These are phyloP conservation scores for Phaeosphaeriaceae sp. DNA, from an alignment of 2,329 filamentous ascomycete species.

Conservation along the genomic window DNA sequence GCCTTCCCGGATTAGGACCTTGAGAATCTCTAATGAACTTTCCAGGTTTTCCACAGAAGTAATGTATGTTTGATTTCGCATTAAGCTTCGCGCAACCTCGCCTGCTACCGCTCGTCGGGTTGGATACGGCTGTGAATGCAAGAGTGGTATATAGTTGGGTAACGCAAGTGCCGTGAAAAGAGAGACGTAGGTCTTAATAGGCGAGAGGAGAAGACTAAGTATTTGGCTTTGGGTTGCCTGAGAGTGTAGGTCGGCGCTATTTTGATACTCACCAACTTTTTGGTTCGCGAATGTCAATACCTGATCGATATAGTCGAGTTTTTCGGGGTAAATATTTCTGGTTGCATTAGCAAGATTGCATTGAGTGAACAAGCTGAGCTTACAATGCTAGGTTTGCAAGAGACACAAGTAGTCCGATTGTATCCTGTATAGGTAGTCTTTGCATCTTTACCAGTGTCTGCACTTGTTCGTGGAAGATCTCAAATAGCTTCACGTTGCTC, in stretches of 20 bases:
- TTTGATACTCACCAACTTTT: slow-evolving; percentile 87
- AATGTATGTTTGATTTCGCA: slow-evolving; percentile 82
- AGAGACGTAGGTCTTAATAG: slow-evolving; percentile 86
- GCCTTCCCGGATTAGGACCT: slow-evolving; percentile 92
- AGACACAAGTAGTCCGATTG: slow-evolving; percentile 91
- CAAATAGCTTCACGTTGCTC: slow-evolving; percentile 85
- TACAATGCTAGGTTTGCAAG: slow-evolving; percentile 85
- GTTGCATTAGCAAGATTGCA: slow-evolving; percentile 28
- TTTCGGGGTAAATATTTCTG: slow-evolving; percentile 88
- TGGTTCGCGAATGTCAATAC: slow-evolving; percentile 85
- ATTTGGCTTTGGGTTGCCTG: slow-evolving; percentile 86
- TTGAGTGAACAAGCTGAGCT: slow-evolving; percentile 27
- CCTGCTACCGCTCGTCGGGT: slow-evolving; percentile 90
- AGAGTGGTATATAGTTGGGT: slow-evolving; percentile 87
- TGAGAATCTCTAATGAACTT: slow-evolving; percentile 84
- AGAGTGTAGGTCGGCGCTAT: slow-evolving; percentile 94
- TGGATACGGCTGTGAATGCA: slow-evolving; percentile 90
- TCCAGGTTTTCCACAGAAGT: slow-evolving; percentile 80
- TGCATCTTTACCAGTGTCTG: slow-evolving; percentile 91
- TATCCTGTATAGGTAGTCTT: slow-evolving; percentile 90
- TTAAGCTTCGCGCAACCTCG: slow-evolving; percentile 81
- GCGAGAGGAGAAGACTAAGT: slow-evolving; percentile 86
- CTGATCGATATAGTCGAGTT: slow-evolving; percentile 93
- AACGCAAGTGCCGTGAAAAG: slow-evolving; percentile 95
- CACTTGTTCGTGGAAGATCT: slow-evolving; percentile 97